Evolutionary conservation across 192 early-diverging fungal genomes (phyloP).

Genomic region (Coemansia sp.): DNA sequence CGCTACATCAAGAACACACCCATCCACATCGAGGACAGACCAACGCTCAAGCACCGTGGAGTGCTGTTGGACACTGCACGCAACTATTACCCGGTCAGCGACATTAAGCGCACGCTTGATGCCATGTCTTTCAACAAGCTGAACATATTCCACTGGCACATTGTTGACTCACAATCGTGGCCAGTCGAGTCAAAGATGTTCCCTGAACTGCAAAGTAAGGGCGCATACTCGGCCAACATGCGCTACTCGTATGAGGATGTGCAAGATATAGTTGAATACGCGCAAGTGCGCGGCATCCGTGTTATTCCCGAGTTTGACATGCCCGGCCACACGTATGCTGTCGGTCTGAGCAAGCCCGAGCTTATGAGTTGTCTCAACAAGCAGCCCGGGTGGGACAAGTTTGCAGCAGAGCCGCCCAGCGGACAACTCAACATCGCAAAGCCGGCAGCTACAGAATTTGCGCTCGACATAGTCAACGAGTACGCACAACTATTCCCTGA

Average conservation of each 20-base stretch:
- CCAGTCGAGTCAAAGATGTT: constrained; percentile 61
- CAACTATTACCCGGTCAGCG: constrained; percentile 62
- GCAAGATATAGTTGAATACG: constrained; percentile 67
- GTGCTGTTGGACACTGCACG: constrained; percentile 66
- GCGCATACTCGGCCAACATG: constrained; percentile 63
- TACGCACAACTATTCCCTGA: constrained; percentile 68
- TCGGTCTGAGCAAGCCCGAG: constrained; percentile 56
- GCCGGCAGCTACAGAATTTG: constrained; percentile 60
- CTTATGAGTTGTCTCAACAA: constrained; percentile 59
- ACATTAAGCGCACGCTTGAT: constrained; percentile 61
- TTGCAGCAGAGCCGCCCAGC: constrained; percentile 71
- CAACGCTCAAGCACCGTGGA: constrained; percentile 65
- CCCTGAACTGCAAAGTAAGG: constrained; percentile 61
- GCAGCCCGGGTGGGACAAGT: constrained; percentile 61
- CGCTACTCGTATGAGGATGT: constrained; percentile 74
- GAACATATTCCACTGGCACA: constrained; percentile 79
- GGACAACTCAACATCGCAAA: constrained; percentile 79
- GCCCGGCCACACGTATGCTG: constrained; percentile 69
- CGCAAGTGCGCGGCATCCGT: constrained; percentile 71
- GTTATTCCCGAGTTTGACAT: constrained; percentile 91
- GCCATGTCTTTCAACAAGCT: constrained; percentile 72
- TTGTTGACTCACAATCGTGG: constrained; percentile 70
- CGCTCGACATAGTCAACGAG: constrained; percentile 64
- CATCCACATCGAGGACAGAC: constrained; percentile 61
- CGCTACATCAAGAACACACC: constrained; percentile 55